These are phyloP conservation scores for Xylariomycetidae sp. DNA, from an alignment of 2,329 filamentous ascomycete species.

Conservation along the genomic window DNA sequence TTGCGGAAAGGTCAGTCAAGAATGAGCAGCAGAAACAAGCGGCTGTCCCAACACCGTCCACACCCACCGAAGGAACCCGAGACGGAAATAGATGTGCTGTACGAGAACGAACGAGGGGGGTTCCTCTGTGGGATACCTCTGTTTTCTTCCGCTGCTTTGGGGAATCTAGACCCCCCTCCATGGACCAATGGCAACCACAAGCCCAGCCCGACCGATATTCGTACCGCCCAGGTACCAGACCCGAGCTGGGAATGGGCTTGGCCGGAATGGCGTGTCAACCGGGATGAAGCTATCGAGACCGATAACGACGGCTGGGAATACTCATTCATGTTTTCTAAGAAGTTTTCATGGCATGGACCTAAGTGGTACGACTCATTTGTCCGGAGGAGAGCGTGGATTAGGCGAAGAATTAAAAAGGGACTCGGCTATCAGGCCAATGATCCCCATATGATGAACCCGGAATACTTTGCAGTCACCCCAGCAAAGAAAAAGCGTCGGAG, in stretches of 20 bases:
- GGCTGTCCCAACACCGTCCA: conserved; percentile 2
- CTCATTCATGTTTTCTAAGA: conserved; percentile 75
- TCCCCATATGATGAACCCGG: conserved; percentile 64
- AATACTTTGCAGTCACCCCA: conserved; percentile 75
- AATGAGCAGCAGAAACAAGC: conserved; percentile 5
- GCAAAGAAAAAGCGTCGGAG: conserved; percentile 38
- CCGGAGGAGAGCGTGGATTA: conserved; percentile 81
- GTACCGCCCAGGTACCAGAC: conserved; percentile 88
- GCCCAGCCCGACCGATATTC: conserved; percentile 61
- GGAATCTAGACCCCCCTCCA: conserved; percentile 77
- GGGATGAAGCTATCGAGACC: conserved; percentile 64
- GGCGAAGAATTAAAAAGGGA: conserved; percentile 67
- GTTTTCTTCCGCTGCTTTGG: conserved; percentile 82
- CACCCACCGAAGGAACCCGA: conserved; percentile 29
- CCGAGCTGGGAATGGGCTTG: conserved; percentile 90
- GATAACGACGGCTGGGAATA: conserved; percentile 97
- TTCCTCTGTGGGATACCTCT: conserved; percentile 85
- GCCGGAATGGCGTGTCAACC: conserved; percentile 59
- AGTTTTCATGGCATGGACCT: conserved; percentile 81
- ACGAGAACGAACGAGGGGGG: conserved; percentile 89
- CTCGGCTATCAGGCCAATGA: conserved; percentile 40
- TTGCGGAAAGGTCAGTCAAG: conserved; percentile 7
- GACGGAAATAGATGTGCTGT: conserved; percentile 76
- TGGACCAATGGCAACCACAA: conserved; percentile 74
- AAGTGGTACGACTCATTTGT: conserved; percentile 96